phyloP scores from a whole-genome alignment of 208 protist species.

The Wallacemonas sp. region DNA sequence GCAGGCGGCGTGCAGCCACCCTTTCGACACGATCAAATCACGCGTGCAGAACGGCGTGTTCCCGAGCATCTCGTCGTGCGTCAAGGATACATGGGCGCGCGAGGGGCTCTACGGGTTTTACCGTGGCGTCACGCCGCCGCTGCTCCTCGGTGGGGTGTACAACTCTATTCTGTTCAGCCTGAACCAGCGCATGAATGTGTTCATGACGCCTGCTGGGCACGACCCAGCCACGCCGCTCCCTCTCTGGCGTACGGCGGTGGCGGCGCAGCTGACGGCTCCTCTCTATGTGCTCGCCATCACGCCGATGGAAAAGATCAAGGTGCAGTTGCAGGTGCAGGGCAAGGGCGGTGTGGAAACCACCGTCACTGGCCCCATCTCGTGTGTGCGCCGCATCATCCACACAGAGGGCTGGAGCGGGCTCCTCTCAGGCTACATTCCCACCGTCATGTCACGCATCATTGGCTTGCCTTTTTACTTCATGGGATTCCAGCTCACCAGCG shows the following conservation, averaged over 20 bases:
- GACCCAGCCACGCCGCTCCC: constrained; percentile 20
- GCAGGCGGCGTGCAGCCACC: constrained; percentile 64
- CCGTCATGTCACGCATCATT: constrained; percentile 48
- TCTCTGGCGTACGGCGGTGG: constrained; percentile 56
- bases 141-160: constrained; percentile 57
- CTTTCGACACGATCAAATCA: constrained; percentile 73
- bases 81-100: constrained; percentile 30
- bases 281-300: constrained; percentile 56
- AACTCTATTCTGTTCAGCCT: constrained; percentile 74
- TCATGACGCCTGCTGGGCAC: constrained; percentile 36
- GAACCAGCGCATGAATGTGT: constrained; percentile 58
- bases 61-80: constrained; percentile 40
- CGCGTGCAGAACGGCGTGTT: constrained; percentile 65
- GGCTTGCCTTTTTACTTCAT: constrained; percentile 77
- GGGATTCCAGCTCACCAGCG: constrained; percentile 36
- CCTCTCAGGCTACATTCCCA: constrained; percentile 57
- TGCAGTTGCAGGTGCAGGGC: constrained; percentile 57
- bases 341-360: constrained; percentile 24
- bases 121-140: constrained; percentile 46
- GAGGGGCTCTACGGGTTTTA: constrained; percentile 70
- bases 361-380: constrained; percentile 38
- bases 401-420: constrained; percentile 38
- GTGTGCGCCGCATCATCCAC: constrained; percentile 33
- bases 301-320: constrained; percentile 71
- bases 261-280: constrained; percentile 56